phyloP scores from a whole-genome alignment of 305 asterid genomes.

The Fraxinus dipetala region DNA sequence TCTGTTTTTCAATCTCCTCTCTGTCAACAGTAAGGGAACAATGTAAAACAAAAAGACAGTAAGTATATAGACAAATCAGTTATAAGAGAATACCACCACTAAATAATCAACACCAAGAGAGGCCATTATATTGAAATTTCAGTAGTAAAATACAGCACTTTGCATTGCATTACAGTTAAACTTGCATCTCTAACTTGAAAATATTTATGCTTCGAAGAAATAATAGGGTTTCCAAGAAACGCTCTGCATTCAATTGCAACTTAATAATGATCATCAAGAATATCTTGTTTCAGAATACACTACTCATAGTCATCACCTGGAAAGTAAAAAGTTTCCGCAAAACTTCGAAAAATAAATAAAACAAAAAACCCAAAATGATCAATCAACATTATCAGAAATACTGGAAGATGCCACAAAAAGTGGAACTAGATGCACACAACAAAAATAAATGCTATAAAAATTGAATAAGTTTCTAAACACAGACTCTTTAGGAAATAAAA shows the following conservation, averaged over 20 bases:
- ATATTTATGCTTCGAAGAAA: neutral
- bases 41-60: neutral
- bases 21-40: conserved; percentile 26
- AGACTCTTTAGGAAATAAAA: neutral
- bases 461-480: neutral
- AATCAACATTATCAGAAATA: neutral
- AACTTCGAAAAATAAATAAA: neutral
- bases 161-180: neutral
- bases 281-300: neutral
- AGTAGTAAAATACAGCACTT: neutral
- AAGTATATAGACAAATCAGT: neutral
- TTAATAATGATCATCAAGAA: neutral
- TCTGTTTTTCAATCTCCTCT: conserved; percentile 62
- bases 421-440: neutral
- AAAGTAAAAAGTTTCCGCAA: neutral
- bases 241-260: neutral
- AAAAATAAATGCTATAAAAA: neutral
- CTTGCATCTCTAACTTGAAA: neutral
- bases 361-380: neutral
- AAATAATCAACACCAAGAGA: neutral
- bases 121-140: neutral
- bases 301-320: neutral
- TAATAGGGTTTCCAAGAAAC: neutral
- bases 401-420: neutral
- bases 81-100: neutral